Evolutionary conservation across 208 protist genomes (phyloP).

Genomic region (Leishmania amazonensis): DNA sequence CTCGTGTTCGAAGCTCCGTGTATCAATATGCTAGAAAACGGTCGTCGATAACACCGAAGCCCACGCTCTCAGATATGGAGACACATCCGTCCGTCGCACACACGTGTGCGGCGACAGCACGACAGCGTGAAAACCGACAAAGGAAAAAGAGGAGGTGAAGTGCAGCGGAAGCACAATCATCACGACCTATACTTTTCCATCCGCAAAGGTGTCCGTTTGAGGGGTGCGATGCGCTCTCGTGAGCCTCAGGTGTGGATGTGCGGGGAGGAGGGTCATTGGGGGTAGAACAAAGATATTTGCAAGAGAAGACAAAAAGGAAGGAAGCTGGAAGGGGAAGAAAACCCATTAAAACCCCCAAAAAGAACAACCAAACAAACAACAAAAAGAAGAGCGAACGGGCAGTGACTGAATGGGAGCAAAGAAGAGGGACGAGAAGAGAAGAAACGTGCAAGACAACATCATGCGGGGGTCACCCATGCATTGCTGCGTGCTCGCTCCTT

Average conservation of each 20-base stretch:
- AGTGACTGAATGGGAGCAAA: not conserved
- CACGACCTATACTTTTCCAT: not conserved
- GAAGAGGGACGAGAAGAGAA: not conserved
- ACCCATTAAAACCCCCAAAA: not conserved
- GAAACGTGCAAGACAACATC: not conserved
- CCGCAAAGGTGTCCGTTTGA: not conserved
- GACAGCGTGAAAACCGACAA: not conserved
- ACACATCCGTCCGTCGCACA: not conserved
- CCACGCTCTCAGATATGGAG: not conserved
- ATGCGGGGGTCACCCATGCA: not conserved
- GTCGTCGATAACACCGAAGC: not conserved
- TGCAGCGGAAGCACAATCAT: not conserved
- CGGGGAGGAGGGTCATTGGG: too few relatives aligned
- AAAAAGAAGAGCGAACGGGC: not conserved
- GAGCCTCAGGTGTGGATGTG: too few relatives aligned
- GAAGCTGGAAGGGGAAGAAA: not conserved
- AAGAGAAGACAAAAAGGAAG: not conserved
- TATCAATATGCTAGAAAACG: not conserved
- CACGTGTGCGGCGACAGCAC: not conserved
- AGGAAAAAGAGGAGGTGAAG: not conserved
- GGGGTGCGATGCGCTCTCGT: not conserved
- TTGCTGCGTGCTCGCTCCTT: not conserved
- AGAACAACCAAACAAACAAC: too few relatives aligned
- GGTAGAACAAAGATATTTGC: too few relatives aligned
- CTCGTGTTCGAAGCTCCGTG: not conserved